These are phyloP conservation scores for Zea luxurians DNA, from an alignment of 176 grass and related monocot species.

Conservation along the genomic window DNA sequence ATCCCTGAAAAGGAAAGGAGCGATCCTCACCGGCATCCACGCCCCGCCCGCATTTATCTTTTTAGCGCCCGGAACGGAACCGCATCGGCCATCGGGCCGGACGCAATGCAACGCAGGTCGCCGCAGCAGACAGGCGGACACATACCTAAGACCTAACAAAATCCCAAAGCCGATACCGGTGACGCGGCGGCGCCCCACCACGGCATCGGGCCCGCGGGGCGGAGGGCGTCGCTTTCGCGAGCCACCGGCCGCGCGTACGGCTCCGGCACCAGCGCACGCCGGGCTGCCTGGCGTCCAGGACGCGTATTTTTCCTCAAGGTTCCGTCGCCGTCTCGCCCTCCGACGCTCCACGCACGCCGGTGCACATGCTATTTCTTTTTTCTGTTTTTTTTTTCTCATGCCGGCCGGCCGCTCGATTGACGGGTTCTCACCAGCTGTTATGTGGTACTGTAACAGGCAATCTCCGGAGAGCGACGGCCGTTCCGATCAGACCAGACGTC, in stretches of 20 bases:
- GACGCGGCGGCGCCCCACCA: conserved; percentile 12
- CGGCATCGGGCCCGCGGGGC: not conserved
- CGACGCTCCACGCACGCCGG: not conserved
- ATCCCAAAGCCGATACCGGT: not conserved
- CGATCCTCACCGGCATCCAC: not conserved
- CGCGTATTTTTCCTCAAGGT: too few relatives aligned
- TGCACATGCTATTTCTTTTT: not conserved
- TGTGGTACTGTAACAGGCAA: not conserved
- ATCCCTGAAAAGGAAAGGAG: not conserved
- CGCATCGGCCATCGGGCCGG: not conserved
- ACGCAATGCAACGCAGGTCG: not conserved
- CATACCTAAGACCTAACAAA: conserved; percentile 27
- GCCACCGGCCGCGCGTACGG: not conserved
- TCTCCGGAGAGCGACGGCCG: not conserved
- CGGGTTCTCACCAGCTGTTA: not conserved
- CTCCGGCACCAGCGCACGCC: not conserved
- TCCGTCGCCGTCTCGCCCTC: conserved; percentile 1
- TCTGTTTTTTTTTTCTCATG: not conserved
- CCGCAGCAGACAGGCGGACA: not conserved
- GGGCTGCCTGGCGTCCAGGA: not conserved
- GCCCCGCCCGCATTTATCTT: not conserved
- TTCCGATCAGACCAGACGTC: not conserved
- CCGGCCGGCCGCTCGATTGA: not conserved
- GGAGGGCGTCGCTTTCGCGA: not conserved
- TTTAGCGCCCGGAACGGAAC: not conserved